These are phyloP conservation scores for Corchorus olitorius DNA, from an alignment of 345 rosid species.

Conservation along the genomic window DNA sequence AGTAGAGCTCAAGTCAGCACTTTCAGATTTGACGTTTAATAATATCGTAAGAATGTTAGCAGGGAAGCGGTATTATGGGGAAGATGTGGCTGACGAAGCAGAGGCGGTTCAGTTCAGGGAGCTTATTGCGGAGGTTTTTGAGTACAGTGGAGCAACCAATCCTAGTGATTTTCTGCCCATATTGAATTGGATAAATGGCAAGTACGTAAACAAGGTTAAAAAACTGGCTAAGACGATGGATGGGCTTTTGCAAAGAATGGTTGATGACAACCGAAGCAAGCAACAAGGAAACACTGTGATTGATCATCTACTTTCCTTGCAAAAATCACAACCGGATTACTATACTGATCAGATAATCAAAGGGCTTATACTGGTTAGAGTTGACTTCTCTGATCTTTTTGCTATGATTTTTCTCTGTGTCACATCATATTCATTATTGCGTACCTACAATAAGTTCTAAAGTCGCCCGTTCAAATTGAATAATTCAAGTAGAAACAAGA, in stretches of 20 bases:
- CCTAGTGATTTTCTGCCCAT: not conserved
- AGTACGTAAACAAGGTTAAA: not conserved
- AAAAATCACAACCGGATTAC: not conserved
- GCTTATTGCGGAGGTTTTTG: not conserved
- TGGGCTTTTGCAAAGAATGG: not conserved
- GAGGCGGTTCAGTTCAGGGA: not conserved
- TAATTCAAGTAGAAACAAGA: too few species aligned
- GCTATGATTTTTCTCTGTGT: too few species aligned
- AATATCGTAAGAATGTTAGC: constrained; percentile 12
- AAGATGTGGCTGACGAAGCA: not conserved
- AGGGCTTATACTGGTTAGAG: not conserved
- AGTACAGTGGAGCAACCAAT: not conserved
- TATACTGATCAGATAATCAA: constrained; percentile 1
- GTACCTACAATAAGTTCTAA: too few species aligned
- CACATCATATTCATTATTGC: too few species aligned
- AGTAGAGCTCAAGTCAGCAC: not conserved
- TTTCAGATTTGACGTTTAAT: not conserved
- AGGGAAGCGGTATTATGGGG: constrained; percentile 13
- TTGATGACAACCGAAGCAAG: not conserved
- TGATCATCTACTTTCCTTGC: not conserved
- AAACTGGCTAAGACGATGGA: not conserved
- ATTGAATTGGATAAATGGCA: not conserved
- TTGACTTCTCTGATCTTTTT: not conserved
- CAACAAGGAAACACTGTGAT: not conserved
- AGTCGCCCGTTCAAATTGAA: too few species aligned